phyloP scores from a whole-genome alignment of 306 rosid species.

The Dicorynia guianensis region DNA sequence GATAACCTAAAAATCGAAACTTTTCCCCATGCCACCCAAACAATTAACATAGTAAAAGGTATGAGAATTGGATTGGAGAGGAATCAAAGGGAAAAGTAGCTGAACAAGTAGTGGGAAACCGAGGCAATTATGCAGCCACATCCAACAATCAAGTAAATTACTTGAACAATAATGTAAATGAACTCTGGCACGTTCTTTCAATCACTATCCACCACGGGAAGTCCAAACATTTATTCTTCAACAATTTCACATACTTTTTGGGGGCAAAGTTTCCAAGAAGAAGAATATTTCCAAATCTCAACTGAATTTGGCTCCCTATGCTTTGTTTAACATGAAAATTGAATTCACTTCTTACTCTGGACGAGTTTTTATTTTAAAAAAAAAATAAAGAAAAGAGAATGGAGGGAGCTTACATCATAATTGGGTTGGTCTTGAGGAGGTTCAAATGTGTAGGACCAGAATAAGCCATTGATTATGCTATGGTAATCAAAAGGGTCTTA shows the following conservation, averaged over 20 bases:
- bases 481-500: slow-evolving; percentile 72
- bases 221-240: neutral
- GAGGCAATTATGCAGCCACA: neutral
- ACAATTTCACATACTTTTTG: too few species aligned
- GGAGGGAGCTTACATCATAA: slow-evolving; percentile 51
- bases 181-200: too few species aligned
- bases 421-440: slow-evolving; percentile 61
- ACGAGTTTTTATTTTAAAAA: too few species aligned
- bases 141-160: neutral
- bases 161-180: neutral
- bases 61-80: too few species aligned
- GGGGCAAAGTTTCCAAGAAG: neutral
- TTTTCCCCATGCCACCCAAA: neutral
- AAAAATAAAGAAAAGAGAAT: neutral
- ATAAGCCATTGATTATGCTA: slow-evolving; percentile 62
- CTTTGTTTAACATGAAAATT: too few species aligned
- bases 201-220: neutral
- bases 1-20: neutral
- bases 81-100: too few species aligned
- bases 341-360: too few species aligned
- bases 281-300: neutral
- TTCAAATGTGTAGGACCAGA: slow-evolving; percentile 51
- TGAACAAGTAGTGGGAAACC: neutral
- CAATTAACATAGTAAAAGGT: too few species aligned
- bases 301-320: neutral